A percentile compares a stretch with the other conserved stretches of the same genome.
Evolutionary conservation across 2,329 filamentous ascomycete species (phyloP).

Genomic region (Leptographium flavum): DNA sequence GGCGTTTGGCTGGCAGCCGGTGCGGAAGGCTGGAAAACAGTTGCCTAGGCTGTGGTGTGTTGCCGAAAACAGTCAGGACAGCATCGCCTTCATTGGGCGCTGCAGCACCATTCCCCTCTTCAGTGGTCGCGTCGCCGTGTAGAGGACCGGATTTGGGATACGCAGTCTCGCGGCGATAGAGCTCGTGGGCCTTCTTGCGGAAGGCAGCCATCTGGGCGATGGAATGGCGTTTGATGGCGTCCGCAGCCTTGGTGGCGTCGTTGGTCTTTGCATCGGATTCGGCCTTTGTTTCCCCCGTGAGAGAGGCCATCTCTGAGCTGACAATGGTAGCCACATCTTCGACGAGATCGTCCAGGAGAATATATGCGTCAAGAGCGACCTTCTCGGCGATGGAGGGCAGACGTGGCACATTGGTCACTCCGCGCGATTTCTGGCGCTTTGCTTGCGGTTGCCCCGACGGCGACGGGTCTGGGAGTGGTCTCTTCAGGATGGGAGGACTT

Average conservation of each 20-base stretch:
- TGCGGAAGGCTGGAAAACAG: slow-evolving; percentile 76
- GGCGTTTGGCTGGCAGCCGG: slow-evolving; percentile 17
- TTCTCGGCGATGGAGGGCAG: slow-evolving; percentile 34
- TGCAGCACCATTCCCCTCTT: slow-evolving; percentile 29
- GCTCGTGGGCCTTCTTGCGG: slow-evolving; percentile 45
- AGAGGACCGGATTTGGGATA: slow-evolving; percentile 27
- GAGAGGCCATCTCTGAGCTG: slow-evolving; percentile 27
- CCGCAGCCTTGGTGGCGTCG: not conserved
- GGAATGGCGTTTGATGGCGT: slow-evolving; percentile 18
- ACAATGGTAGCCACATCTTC: slow-evolving; percentile 30
- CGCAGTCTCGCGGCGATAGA: slow-evolving; percentile 46
- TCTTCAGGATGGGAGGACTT: slow-evolving; percentile 38
- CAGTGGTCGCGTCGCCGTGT: not conserved
- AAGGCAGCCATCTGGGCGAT: slow-evolving; percentile 38
- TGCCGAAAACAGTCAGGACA: slow-evolving; percentile 65
- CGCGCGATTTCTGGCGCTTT: slow-evolving; percentile 46
- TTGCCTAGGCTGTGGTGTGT: slow-evolving; percentile 58
- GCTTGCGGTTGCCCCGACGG: slow-evolving; percentile 36
- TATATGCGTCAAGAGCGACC: slow-evolving; percentile 35
- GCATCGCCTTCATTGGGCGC: slow-evolving; percentile 38
- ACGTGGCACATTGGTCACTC: slow-evolving; percentile 15
- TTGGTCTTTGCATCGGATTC: not conserved
- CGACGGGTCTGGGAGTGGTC: slow-evolving; percentile 30
- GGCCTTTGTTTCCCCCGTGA: slow-evolving; percentile 21
- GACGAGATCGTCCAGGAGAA: slow-evolving; percentile 51